Evolutionary conservation across 78 protist genomes (phyloP), one percentile per base, ranked within the genome.

Genomic region (Dictyostelium capitatum): DNA sequence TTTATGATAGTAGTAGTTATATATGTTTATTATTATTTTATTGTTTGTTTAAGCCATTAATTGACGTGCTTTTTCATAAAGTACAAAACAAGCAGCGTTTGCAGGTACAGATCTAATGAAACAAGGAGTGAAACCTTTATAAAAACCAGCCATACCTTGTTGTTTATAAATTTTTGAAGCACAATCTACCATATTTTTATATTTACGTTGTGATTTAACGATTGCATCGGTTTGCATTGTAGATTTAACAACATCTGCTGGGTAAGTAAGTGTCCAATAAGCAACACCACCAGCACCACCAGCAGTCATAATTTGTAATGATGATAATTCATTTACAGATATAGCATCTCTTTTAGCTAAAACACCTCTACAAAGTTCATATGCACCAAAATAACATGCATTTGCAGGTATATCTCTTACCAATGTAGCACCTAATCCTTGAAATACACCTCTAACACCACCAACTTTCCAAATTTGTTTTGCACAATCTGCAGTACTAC

Each of bases 241-340:
- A 3, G 96, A 82, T 84, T 96, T 96, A 64, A 96, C 80, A 23
- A 83, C 82, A 83, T 96, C 97, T 12, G 80, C 50, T 14, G 97
- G 97, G 37, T 78, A 96, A 41, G 94, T 80, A 14, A 90, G 48
- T 15, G 96, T 72, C 97, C 97, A 96, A 73, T 96, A 96, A 6
- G 94, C 87, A 47, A 96, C 74, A 91, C 97, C 97, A 51, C 95
- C 96, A 57, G 95, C 83, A 70, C 81, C 95, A 89, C 92, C 96
- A 11, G 92, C 74, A 8, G 74, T 30, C 81, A 89, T 70, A 23
- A 83, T 72, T 78, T 93, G 82, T 41, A 82, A 77, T 17, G 95
- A 77, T 51, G 89, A 72, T 41, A 91, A 54, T 23, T 79, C 47
- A 1, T 37, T 48, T 19, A 81, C 89, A 28, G 32, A 65, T 0